A percentile compares a stretch with the other conserved stretches of the same genome.
Conservation (phyloP, 2,329 filamentous ascomycete genomes). For the Rosellinia necatrix region DNA sequence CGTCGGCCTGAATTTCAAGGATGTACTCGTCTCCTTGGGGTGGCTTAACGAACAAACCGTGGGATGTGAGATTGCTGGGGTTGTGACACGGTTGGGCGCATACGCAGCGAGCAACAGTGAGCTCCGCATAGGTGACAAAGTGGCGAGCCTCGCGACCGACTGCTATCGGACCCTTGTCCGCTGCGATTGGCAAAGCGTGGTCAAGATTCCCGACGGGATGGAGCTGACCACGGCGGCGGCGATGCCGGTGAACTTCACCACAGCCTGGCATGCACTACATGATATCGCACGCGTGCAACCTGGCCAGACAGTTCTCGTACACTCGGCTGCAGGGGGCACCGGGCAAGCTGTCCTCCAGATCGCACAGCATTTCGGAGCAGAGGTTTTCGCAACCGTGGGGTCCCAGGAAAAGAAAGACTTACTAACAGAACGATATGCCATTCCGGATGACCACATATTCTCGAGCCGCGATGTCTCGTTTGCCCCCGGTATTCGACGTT, state of each 20-base stretch:
- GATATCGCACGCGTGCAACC: constrained; percentile 45
- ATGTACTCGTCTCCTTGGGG: constrained; percentile 6
- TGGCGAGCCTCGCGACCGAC: background rate
- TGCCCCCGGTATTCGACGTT: constrained; percentile 34
- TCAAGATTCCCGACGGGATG: background rate
- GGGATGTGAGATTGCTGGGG: background rate
- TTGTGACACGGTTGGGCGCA: background rate
- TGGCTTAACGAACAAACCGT: background rate
- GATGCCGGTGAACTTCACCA: constrained; percentile 47
- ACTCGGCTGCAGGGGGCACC: constrained; percentile 45
- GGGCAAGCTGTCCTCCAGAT: constrained; percentile 48
- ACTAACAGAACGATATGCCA: constrained; percentile 44
- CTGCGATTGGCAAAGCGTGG: background rate
- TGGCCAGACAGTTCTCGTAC: constrained; percentile 48
- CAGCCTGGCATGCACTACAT: constrained; percentile 48
- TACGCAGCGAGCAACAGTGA: background rate
- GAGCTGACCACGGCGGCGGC: constrained; percentile 40
- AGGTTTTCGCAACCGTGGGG: constrained; percentile 14
- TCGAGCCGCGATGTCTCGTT: constrained; percentile 43
- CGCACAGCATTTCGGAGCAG: constrained; percentile 45
- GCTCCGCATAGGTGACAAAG: background rate
- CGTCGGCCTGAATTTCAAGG: constrained; percentile 14
- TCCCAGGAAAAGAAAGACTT: constrained; percentile 24
- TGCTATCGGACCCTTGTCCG: background rate
- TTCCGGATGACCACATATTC: constrained; percentile 46